Evolutionary conservation across 2,329 filamentous ascomycete genomes (phyloP).

Genomic region (Alternaria brassicae): DNA sequence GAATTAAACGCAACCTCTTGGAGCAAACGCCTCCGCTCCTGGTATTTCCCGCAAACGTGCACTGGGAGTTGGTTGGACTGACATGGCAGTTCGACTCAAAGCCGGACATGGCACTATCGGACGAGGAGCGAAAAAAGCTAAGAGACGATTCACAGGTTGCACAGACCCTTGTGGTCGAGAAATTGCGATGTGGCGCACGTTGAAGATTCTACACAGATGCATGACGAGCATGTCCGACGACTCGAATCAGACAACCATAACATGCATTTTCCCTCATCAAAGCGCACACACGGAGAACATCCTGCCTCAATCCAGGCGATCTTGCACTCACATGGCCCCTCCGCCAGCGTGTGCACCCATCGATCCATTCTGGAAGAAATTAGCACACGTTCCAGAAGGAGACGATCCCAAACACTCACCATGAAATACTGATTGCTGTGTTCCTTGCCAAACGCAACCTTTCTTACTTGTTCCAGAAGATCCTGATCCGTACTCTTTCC

Average conservation of each 20-base stretch:
- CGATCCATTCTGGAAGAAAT: constrained; percentile 11
- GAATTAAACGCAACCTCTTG: not conserved
- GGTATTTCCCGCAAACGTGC: not conserved
- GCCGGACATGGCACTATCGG: not conserved
- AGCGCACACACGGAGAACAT: not conserved
- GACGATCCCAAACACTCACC: constrained; percentile 28
- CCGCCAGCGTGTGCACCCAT: not conserved
- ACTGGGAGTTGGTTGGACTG: not conserved
- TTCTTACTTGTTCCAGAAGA: not conserved
- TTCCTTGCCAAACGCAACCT: not conserved
- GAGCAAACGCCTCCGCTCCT: not conserved
- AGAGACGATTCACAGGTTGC: not conserved
- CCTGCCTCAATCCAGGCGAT: not conserved
- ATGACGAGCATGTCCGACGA: not conserved
- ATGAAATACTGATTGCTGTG: not conserved
- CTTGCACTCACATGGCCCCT: not conserved
- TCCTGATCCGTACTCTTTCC: not conserved
- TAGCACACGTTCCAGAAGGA: constrained; percentile 33
- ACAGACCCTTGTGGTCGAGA: not conserved
- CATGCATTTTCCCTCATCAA: not conserved
- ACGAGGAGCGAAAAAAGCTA: not conserved
- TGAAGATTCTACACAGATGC: not conserved
- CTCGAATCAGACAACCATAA: not conserved
- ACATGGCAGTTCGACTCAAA: not conserved
- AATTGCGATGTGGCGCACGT: not conserved